Evolutionary conservation across 2,329 filamentous ascomycete genomes (phyloP), one percentile per base, ranked within the genome.

Genomic region (Claviceps fusiformis): DNA sequence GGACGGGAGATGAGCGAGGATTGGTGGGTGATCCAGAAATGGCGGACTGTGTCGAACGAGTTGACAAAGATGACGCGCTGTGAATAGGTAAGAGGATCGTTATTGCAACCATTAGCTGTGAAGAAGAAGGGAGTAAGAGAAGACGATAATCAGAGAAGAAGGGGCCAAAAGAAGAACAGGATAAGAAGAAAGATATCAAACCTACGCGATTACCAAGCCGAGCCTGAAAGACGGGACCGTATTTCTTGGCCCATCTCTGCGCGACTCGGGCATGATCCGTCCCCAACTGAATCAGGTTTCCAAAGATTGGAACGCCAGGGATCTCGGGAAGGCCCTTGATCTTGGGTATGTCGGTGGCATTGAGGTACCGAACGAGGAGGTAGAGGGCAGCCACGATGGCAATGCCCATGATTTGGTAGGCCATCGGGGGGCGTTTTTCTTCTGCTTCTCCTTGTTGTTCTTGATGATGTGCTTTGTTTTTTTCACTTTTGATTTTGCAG

Each of bases 11-110:
- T 89, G 56, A 91, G 72, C 0, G 87, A 78, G 0, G 86, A 87
- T 62, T 90, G 87, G 62, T 92, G 84, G 10, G 82, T 86, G 66
- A 90, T 86, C 83, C 87, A 91, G 27, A 92, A 74, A 59, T 85
- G 75, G 54, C 80, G 82, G 39, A 91, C 86, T 0, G 85, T 80
- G 24, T 88, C 83, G 62, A 89, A 91, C 1, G 80, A 83, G 62
- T 92, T 92, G 59, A 86, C 87, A 63, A 89, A 89, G 37, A 92
- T 75, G 57, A 91, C 83, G 56, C 86, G 78, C 68, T 76, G 45
- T 10, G 44, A 45, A 33, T 9, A 11, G 27, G 13, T 2, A 15
- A 13, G 45, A 9, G 15, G 44, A 1, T 24, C 11, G n/a, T 11
- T 29, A 43, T n/a, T 5, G 17, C 43, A n/a, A 19, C 10, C 10